These are phyloP conservation scores for Aristolochia contorta DNA, from an alignment of 164 flowering plant genomes.

Conservation along the genomic window DNA sequence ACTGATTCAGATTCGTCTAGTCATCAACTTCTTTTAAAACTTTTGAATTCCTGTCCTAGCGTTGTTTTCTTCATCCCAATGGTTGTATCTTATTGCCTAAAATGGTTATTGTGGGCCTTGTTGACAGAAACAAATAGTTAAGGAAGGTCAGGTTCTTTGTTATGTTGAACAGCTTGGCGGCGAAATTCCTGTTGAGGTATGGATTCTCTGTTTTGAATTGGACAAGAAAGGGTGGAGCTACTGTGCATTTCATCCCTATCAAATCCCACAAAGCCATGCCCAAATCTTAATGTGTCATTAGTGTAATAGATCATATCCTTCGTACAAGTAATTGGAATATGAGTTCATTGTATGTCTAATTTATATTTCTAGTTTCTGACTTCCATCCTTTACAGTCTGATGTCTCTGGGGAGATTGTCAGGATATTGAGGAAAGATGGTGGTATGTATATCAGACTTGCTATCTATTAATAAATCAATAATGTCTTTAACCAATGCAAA, in stretches of 20 bases:
- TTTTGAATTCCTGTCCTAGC: too few relatives aligned
- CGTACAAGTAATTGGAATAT: too few relatives aligned
- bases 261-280: too few relatives aligned
- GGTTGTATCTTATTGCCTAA: too few relatives aligned
- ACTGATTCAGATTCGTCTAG: too few relatives aligned
- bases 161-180: slow-evolving; percentile 73
- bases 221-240: too few relatives aligned
- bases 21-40: too few relatives aligned
- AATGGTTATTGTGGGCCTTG: not conserved
- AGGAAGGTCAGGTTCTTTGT: slow-evolving; percentile 80
- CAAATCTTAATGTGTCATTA: too few relatives aligned
- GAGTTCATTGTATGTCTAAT: not conserved
- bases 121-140: slow-evolving; percentile 62
- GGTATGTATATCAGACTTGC: slow-evolving; percentile 34
- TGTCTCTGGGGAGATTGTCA: slow-evolving; percentile 61
- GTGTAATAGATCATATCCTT: too few relatives aligned
- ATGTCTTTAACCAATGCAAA: not conserved
- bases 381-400: slow-evolving; percentile 36
- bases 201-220: slow-evolving; percentile 3
- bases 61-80: too few relatives aligned
- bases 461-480: not conserved
- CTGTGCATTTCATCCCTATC: too few relatives aligned
- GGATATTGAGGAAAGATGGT: slow-evolving; percentile 61
- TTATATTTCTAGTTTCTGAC: not conserved
- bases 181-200: slow-evolving; percentile 61